Evolutionary conservation across 1,139 yeast species (phyloP), one percentile per base, ranked within the genome.

Genomic region (Lizanozyma gosingica): DNA sequence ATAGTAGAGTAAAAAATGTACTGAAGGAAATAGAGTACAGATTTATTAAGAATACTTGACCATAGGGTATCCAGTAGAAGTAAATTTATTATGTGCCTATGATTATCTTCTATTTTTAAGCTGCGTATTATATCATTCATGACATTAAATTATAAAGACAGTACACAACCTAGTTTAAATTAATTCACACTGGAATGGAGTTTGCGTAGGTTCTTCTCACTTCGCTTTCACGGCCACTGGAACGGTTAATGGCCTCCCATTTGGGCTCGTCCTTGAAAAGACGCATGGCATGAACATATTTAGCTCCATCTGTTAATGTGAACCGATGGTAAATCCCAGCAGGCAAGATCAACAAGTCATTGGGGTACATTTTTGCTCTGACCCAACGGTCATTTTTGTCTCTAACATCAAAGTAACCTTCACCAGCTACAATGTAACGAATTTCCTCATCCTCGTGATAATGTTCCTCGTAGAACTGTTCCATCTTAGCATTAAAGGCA

Each of bases 361-460:
- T 72, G 43, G 74, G 70, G 36, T 57, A 65, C 42, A 88, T 70
- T 47, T 75, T 72, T 45, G 83, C 73, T 46, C 97, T 75, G 44
- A 92, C 73, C 98, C 98, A 92, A 44, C 67, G 62, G 52, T 83
- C 88, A 35, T 72, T 64, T 15, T 64, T 56, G 54, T 77, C 80
- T 47, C 96, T 73, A 8, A 92, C 88, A 55, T 92, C 97, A 57
- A 92, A 92, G 61, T 76, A 92, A 0, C 98, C 97, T 45, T 80
- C 85, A 8, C 98, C 98, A 18, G 83, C 96, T 27, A 83, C 58
- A 43, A 88, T 77, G 62, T 88, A 90, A 48, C 98, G 71, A 57
- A 92, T 92, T 65, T 92, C 98, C 62, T 92, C 98, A 58, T 92
- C 98, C 59, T 92, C 97, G 58, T 92, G 98, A 48, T 86, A 70